Conservation (phyloP, 2,329 filamentous ascomycete genomes). For the Colletotrichum magnum region DNA sequence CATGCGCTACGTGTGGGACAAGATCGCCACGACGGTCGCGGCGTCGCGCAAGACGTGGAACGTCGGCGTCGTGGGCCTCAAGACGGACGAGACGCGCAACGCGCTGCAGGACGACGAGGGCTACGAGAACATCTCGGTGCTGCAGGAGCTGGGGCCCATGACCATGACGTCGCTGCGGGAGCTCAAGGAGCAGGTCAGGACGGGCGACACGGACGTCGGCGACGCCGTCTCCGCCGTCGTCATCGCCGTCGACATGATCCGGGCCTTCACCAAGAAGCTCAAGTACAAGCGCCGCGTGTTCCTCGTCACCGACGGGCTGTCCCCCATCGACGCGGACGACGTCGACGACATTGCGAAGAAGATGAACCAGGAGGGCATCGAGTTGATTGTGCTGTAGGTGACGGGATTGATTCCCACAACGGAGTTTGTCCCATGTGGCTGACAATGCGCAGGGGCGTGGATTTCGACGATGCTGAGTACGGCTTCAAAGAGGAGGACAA, state of each 20-base stretch:
- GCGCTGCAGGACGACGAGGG: slow-evolving; percentile 76
- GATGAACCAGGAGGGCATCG: slow-evolving; percentile 82
- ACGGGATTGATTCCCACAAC: background rate
- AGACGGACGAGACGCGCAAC: slow-evolving; percentile 84
- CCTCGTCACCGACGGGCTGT: slow-evolving; percentile 86
- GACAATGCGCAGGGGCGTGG: slow-evolving; percentile 72
- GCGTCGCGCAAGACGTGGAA: slow-evolving; percentile 77
- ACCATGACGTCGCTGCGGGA: slow-evolving; percentile 77
- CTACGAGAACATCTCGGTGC: slow-evolving; percentile 85
- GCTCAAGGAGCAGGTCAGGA: slow-evolving; percentile 74
- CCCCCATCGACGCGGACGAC: slow-evolving; percentile 79
- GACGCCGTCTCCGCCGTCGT: slow-evolving; percentile 92
- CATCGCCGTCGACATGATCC: slow-evolving; percentile 89
- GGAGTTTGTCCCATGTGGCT: background rate
- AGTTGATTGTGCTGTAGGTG: slow-evolving; percentile 83
- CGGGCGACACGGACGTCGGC: slow-evolving; percentile 77
- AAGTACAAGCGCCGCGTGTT: slow-evolving; percentile 87
- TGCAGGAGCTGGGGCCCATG: slow-evolving; percentile 76
- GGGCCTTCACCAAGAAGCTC: slow-evolving; percentile 81
- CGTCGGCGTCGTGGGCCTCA: slow-evolving; percentile 85
- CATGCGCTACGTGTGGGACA: slow-evolving; percentile 96
- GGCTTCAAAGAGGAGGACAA: slow-evolving; percentile 96
- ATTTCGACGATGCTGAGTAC: slow-evolving; percentile 93
- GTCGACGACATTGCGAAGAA: slow-evolving; percentile 79
- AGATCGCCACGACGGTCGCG: slow-evolving; percentile 78